Evolutionary conservation across 306 rosid species (phyloP).

Genomic region (Quillaja saponaria): DNA sequence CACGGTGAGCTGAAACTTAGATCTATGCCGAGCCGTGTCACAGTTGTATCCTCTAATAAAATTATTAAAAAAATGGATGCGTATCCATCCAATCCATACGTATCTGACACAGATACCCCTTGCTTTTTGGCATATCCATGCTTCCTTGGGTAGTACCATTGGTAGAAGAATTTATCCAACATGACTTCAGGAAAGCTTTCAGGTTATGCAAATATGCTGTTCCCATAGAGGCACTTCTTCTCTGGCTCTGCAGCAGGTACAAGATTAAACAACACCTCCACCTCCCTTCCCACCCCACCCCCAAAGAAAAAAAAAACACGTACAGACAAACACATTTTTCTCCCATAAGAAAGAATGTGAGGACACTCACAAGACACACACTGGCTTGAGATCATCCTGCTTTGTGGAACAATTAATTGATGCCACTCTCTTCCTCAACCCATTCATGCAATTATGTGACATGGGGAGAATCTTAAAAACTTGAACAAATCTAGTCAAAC

Average conservation of each 20-base stretch:
- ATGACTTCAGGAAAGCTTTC: neutral
- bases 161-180: neutral
- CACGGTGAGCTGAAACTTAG: too few relatives aligned
- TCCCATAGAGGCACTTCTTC: neutral
- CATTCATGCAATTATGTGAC: constrained; percentile 13
- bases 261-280: neutral
- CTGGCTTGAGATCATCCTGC: constrained; percentile 1
- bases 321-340: too few relatives aligned
- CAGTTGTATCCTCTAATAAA: too few relatives aligned
- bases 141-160: too few relatives aligned
- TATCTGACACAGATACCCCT: too few relatives aligned
- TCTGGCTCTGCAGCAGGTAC: constrained; percentile 4
- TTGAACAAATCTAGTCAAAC: constrained; percentile 14
- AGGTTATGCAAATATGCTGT: constrained; percentile 7
- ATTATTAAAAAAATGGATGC: too few relatives aligned
- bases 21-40: too few relatives aligned
- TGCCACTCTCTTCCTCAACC: neutral
- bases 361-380: neutral
- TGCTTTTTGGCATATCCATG: too few relatives aligned
- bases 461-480: constrained; percentile 16
- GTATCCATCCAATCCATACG: too few relatives aligned
- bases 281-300: constrained; percentile 5
- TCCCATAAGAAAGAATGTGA: neutral
- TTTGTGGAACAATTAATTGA: neutral
- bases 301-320: neutral